Evolutionary conservation across 768 basidiomycete genomes (phyloP), one percentile per base, ranked within the genome.

Genomic region (Auricularia heimuer): DNA sequence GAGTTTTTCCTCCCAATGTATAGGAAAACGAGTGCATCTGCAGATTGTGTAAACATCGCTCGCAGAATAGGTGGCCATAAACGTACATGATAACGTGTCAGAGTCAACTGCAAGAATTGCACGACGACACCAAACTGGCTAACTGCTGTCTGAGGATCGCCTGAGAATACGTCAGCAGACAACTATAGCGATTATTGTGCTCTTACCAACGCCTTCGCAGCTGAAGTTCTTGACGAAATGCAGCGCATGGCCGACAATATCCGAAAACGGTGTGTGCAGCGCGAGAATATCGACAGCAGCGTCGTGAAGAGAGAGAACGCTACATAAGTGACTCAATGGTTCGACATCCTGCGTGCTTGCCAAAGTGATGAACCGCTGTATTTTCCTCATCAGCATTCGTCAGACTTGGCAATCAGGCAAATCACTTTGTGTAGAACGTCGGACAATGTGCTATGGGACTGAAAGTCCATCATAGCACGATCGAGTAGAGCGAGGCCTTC

Each of bases 141-240:
- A 45, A 92, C 82, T 3, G 90, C 90, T 18, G 86, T 88, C 73
- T 92, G 91, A 18, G 91, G 91, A 73, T 92, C 90, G 60, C 90
- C 90, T 92, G 67, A 18, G 44, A 54, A 21, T 44, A 65, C 37
- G 37, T 65, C 45, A 64, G 65, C 34, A 63, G 64, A 12, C 44
- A 11, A 7, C 10, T 58, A 24, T 29, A 29, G 29, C 29, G 29
- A 29, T 29, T 29, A 29, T 29, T 47, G 14, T 16, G 44, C 64
- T 77, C 86, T 33, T 72, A 88, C 90, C 90, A 37, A 92, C 86
- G 24, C 85, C 87, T 70, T 91, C 90, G 67, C 87, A 91, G 69
- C 91, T 89, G 68, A 88, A 91, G 51, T 85, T 81, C 64, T 89
- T 83, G 54, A 91, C 75, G 65, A 90, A 81, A 16, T 76, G 75